Evolutionary conservation across 169 alveolate species (phyloP).

Genomic region (Eimeria maxima): DNA sequence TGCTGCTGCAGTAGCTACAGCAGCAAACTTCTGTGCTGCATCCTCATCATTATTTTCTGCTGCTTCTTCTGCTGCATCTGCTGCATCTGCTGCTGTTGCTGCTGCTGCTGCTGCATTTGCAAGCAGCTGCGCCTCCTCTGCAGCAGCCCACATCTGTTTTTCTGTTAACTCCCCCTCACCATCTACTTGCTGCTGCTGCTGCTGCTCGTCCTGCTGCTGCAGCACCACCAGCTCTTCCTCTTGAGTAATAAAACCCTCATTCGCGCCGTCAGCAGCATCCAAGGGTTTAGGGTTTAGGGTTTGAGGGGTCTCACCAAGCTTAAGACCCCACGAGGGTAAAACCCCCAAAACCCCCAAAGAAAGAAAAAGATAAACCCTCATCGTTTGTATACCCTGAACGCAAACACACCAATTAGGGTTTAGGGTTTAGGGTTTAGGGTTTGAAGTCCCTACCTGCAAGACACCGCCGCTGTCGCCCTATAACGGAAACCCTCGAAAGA

Average conservation of each 20-base stretch:
- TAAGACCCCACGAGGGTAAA: neutral
- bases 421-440: slow-evolving; percentile 61
- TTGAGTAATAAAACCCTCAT: neutral
- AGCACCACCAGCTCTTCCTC: slow-evolving; percentile 29
- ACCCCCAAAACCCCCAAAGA: slow-evolving; percentile 1
- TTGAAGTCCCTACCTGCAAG: neutral
- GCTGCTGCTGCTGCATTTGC: slow-evolving; percentile 57
- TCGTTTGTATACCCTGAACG: neutral
- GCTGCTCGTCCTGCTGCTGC: too few relatives aligned
- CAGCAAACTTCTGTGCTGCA: too few relatives aligned
- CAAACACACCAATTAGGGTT: slow-evolving; percentile 28
- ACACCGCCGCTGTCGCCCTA: neutral
- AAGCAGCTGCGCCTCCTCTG: slow-evolving; percentile 60
- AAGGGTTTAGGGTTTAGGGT: slow-evolving; percentile 54
- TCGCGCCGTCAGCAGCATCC: neutral
- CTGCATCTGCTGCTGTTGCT: neutral
- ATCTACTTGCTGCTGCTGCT: neutral
- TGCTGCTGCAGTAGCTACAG: too few relatives aligned
- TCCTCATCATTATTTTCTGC: too few relatives aligned
- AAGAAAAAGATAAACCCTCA: neutral
- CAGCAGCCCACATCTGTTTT: slow-evolving; percentile 38
- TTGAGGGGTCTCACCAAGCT: neutral
- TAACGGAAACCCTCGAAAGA: neutral
- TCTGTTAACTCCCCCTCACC: neutral
- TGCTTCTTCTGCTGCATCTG: too few relatives aligned